These are phyloP conservation scores for Candida nanaspora DNA, from an alignment of 805 yeast species.

Conservation along the genomic window DNA sequence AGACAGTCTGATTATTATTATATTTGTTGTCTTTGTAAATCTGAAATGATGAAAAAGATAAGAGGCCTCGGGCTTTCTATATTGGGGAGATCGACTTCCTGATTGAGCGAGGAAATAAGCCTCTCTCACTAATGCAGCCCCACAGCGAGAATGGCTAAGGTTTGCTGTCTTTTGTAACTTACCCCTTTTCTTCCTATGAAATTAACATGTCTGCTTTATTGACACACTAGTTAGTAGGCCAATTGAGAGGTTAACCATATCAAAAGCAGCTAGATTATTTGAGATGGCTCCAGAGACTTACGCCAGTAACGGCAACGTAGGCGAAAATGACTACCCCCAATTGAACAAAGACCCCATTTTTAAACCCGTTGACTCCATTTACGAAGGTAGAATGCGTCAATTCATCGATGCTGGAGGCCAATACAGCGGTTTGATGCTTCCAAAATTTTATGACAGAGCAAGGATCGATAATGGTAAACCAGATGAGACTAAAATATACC, in stretches of 20 bases:
- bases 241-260: too few species aligned
- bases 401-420: constrained; percentile 72
- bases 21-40: too few species aligned
- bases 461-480: constrained; percentile 38
- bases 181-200: too few species aligned
- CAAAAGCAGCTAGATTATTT: too few species aligned
- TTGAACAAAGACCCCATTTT: constrained; percentile 52
- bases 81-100: not conserved
- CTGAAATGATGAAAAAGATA: too few species aligned
- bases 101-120: not conserved
- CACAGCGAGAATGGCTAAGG: not conserved
- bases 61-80: not conserved
- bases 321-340: constrained; percentile 26
- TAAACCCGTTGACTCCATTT: constrained; percentile 70
- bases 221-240: too few species aligned
- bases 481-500: constrained; percentile 11
- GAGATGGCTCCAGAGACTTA: not conserved
- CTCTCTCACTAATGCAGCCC: not conserved
- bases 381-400: constrained; percentile 65
- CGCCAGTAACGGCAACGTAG: not conserved
- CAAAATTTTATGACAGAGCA: constrained; percentile 67
- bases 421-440: constrained; percentile 63
- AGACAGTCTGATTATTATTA: too few species aligned
- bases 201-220: too few species aligned
- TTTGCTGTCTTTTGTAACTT: too few species aligned